Percentiles rank a stretch among this genome's conserved stretches.
phyloP scores from a whole-genome alignment of 139 green algal genomes.

The Diplosphaera chodatii region DNA sequence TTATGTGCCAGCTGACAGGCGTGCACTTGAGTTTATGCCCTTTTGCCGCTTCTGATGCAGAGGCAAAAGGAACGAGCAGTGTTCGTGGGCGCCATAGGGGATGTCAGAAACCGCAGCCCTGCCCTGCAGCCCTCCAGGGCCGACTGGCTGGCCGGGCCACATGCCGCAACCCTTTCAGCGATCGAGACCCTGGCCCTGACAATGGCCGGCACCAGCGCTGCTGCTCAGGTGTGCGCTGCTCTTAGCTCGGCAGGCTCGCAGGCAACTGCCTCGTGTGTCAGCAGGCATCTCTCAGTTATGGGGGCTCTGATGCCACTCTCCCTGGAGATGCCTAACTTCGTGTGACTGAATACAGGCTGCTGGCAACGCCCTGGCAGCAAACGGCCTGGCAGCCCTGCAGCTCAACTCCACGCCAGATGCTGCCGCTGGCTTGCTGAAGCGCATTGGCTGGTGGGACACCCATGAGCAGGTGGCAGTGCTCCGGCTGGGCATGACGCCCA shows the following conservation, averaged over 20 bases:
- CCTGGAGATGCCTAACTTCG: too few relatives aligned
- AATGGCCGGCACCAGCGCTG: neutral
- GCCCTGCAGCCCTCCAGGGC: slow-evolving; percentile 12
- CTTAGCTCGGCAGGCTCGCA: too few relatives aligned
- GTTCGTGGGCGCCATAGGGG: slow-evolving; percentile 1
- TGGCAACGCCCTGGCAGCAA: neutral
- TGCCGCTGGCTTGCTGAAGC: slow-evolving; percentile 41
- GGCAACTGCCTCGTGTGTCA: too few relatives aligned
- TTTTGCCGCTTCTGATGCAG: too few relatives aligned
- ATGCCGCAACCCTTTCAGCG: slow-evolving; percentile 21
- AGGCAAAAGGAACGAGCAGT: slow-evolving; percentile 1
- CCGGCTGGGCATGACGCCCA: slow-evolving; percentile 14
- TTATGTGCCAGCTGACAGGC: too few relatives aligned
- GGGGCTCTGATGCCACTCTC: too few relatives aligned
- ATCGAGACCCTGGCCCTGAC: slow-evolving; percentile 19
- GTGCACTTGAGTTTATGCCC: too few relatives aligned
- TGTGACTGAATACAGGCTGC: neutral
- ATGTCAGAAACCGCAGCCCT: neutral
- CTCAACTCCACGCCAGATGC: neutral
- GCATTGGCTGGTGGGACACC: slow-evolving; percentile 37
- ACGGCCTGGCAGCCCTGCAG: slow-evolving; percentile 13
- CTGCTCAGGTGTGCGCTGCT: neutral
- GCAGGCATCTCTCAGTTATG: too few relatives aligned
- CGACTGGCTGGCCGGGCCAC: slow-evolving; percentile 34
- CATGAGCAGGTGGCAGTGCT: slow-evolving; percentile 55